Percentiles rank a stretch among this genome's conserved stretches.
Conservation (phyloP, 129 eudicot species). For the Saposhnikovia divaricata region DNA sequence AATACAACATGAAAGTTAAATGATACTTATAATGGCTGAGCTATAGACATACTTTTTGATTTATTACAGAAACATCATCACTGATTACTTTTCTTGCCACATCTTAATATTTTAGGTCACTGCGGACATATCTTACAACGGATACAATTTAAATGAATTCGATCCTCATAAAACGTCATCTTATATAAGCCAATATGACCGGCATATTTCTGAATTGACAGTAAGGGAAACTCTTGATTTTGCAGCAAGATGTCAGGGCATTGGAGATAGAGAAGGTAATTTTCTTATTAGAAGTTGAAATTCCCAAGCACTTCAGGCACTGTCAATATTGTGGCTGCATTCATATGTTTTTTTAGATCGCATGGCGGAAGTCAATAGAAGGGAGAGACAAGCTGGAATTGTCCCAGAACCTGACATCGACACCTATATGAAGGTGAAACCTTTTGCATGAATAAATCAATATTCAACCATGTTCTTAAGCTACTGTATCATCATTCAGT, state of each 20-base stretch:
- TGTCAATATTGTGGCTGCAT: background rate
- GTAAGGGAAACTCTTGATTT: constrained; percentile 18
- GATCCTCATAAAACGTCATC: constrained; percentile 17
- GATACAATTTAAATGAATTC: constrained; percentile 16
- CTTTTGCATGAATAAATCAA: background rate
- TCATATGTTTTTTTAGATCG: constrained; percentile 1
- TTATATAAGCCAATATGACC: constrained; percentile 18
- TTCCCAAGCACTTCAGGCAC: too few species aligned
- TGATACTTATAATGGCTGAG: background rate
- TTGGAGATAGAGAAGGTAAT: constrained; percentile 16
- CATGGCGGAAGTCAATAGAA: constrained; percentile 10
- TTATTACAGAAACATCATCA: background rate
- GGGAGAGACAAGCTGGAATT: constrained; percentile 18
- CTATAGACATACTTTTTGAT: background rate
- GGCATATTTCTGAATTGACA: constrained; percentile 17
- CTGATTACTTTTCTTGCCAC: background rate
- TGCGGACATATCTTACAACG: constrained; percentile 17
- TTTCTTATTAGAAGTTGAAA: background rate
- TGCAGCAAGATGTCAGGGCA: constrained; percentile 16
- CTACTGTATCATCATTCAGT: background rate
- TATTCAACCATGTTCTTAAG: background rate
- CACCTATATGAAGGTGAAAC: constrained; percentile 21
- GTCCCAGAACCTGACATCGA: constrained; percentile 16
- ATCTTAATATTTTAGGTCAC: background rate
- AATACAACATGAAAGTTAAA: background rate